phyloP scores from a whole-genome alignment of 2,329 filamentous ascomycete genomes.

The Ophioceras dolichostomum region DNA sequence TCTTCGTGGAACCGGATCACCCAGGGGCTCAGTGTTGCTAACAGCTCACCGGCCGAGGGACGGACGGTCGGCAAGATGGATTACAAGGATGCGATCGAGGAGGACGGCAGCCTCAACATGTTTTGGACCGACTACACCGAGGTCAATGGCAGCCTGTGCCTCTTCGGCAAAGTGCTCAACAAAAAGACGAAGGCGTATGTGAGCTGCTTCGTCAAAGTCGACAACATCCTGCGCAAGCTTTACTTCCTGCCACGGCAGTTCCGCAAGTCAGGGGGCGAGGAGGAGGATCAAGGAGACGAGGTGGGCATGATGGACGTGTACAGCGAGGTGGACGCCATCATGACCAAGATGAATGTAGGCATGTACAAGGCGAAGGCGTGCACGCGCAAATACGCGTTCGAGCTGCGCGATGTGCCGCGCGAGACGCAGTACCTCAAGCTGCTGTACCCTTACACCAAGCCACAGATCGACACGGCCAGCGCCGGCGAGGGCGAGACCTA shows the following conservation, averaged over 20 bases:
- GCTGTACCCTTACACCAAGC: slow-evolving; percentile 88
- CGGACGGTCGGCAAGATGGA: slow-evolving; percentile 67
- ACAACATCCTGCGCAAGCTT: slow-evolving; percentile 85
- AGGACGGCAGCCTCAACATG: slow-evolving; percentile 82
- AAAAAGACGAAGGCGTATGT: slow-evolving; percentile 68
- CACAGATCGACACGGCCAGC: slow-evolving; percentile 54
- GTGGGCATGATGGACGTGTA: slow-evolving; percentile 85
- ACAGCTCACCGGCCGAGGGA: slow-evolving; percentile 53
- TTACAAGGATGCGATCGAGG: slow-evolving; percentile 76
- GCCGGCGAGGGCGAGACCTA: slow-evolving; percentile 85
- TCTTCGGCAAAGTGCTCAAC: slow-evolving; percentile 94
- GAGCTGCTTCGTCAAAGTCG: slow-evolving; percentile 91
- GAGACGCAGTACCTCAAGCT: slow-evolving; percentile 89
- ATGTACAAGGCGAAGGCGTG: slow-evolving; percentile 92
- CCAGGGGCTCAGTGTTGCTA: slow-evolving; percentile 74
- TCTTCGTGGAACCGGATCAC: slow-evolving; percentile 83
- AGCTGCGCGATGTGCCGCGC: slow-evolving; percentile 73
- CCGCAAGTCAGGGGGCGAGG: slow-evolving; percentile 36
- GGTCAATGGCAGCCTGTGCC: slow-evolving; percentile 76
- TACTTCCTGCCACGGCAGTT: slow-evolving; percentile 78
- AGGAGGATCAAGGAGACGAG: slow-evolving; percentile 56
- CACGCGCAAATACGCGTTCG: slow-evolving; percentile 89
- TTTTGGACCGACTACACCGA: slow-evolving; percentile 98
- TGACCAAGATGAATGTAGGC: slow-evolving; percentile 74
- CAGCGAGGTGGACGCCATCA: slow-evolving; percentile 75